These are phyloP conservation scores for Puccinia triticina DNA, from an alignment of 1,284 basidiomycete genomes.

Conservation along the genomic window DNA sequence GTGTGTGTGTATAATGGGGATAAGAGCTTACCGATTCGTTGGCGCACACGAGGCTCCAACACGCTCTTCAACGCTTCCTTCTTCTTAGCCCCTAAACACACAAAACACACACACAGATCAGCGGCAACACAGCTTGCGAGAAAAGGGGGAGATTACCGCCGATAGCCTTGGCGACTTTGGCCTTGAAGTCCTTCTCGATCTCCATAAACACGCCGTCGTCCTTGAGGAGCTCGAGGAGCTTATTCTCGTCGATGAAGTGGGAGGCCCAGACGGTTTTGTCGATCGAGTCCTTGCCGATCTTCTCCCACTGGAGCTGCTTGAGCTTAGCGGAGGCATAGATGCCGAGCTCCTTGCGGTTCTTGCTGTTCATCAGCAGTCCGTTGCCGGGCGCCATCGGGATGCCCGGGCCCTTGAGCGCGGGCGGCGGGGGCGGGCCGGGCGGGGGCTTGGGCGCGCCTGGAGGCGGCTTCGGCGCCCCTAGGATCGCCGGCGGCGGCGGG, in stretches of 20 bases:
- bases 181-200: conserved; percentile 98
- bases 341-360: conserved; percentile 74
- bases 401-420: conserved; percentile 56
- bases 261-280: conserved; percentile 84
- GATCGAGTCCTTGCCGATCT: conserved; percentile 77
- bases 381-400: conserved; percentile 57
- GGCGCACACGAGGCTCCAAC: conserved; percentile 84
- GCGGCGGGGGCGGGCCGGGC: conserved; percentile 62
- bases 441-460: conserved; percentile 55
- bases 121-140: too few species aligned
- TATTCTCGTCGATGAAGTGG: conserved; percentile 71
- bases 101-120: not conserved
- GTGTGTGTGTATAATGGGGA: too few species aligned
- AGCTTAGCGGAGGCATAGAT: conserved; percentile 85
- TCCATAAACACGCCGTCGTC: conserved; percentile 85
- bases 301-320: conserved; percentile 99
- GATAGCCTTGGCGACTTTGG: conserved; percentile 72
- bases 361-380: conserved; percentile 55
- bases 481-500: conserved; percentile 52
- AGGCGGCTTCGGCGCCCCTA: conserved; percentile 32
- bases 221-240: conserved; percentile 77
- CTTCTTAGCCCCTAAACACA: conserved; percentile 71
- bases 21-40: conserved; percentile 83
- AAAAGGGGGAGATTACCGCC: not conserved
- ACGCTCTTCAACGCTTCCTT: conserved; percentile 82